A percentile compares a stretch with the other conserved stretches of the same genome.
Evolutionary conservation across 257 asterid genomes (phyloP).

Genomic region (Gynochthodes officinalis): DNA sequence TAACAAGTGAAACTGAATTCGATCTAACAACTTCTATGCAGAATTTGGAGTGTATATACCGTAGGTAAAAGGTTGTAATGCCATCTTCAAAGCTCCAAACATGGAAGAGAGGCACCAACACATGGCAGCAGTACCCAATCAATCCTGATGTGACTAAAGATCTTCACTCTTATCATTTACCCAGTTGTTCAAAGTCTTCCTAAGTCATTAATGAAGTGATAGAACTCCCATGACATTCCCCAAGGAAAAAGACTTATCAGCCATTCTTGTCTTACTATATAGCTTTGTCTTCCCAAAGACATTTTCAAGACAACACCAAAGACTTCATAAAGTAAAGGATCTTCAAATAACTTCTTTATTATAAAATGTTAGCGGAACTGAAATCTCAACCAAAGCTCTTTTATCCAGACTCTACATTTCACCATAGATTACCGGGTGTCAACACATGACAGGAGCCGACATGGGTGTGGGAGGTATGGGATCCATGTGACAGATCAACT

Average conservation of each 20-base stretch:
- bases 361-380: neutral
- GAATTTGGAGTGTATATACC: neutral
- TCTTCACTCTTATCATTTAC: neutral
- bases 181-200: neutral
- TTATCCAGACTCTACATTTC: neutral
- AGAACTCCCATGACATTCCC: neutral
- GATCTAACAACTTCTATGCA: neutral
- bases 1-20: neutral
- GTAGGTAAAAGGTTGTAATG: neutral
- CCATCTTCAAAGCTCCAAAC: neutral
- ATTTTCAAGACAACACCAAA: neutral
- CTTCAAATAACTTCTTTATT: neutral
- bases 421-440: neutral
- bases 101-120: neutral
- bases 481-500: neutral
- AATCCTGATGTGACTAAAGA: neutral
- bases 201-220: neutral
- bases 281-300: neutral
- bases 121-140: neutral
- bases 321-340: neutral
- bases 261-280: neutral
- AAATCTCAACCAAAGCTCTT: neutral
- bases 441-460: neutral
- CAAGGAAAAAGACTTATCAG: neutral
- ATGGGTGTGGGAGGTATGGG: neutral